Evolutionary conservation across 2,329 filamentous ascomycete genomes (phyloP), one percentile per base, ranked within the genome.

Genomic region (Graphilbum ipis-grandicollis): DNA sequence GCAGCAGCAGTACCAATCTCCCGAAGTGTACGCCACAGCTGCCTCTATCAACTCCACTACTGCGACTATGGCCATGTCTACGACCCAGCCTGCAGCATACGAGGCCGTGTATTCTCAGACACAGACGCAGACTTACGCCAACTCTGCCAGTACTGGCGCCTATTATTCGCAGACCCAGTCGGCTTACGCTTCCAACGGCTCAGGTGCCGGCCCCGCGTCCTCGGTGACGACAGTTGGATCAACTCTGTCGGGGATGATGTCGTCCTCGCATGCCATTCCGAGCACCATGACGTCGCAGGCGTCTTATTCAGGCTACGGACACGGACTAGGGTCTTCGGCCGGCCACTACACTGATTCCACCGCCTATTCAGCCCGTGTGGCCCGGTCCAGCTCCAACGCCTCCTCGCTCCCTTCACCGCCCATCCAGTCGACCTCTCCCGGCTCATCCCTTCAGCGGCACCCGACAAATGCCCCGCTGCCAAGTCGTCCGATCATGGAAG

Each of bases 401-500:
- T 70, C 68, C 2, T 59, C 62, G 6, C 40, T 59, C 23, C 56
- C 60, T 7, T 66, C 66, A 1, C 59, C 66, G 4, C 57, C 56
- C 2, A 43, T 49, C 14, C 58, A 56, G 32, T 46, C 56, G 19
- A 59, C 63, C 33, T 48, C 58, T 19, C 59, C 62, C 6, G 54
- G 61, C 2, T 59, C 64, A n/a, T 6, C n/a, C 5, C 50, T 72
- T 10, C 59, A 63, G 41, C 60, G 70, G 36, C 67, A 74, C 40
- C 71, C 71, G 2, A 75, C 71, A 14, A 66, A 74, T 51, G 63
- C 71, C 38, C 65, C 71, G 31, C 54, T 75, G 33, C 66, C 70
- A n/a, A 71, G 56, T 40, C 61, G 65, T 33, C 69, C 62, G 32
- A 36, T 39, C 18, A 56, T 60, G 44, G 62, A 63, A 9, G 54